Evolutionary conservation across 2,329 filamentous ascomycete genomes (phyloP).

Genomic region (Trichoderma endophyticum): DNA sequence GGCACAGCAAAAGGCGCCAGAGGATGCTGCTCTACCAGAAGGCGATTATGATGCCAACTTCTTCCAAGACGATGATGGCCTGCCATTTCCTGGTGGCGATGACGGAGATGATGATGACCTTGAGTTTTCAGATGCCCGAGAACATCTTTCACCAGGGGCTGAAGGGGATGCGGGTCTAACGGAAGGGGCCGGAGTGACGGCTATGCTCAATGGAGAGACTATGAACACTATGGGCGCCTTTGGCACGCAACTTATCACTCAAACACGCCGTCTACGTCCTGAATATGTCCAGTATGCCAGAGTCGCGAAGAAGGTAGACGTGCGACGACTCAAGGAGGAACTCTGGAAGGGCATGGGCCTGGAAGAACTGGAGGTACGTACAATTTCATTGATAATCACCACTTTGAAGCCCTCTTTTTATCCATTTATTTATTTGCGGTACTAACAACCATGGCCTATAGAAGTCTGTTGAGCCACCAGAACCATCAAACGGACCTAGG

Average conservation of each 20-base stretch:
- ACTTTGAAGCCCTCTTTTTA: not conserved
- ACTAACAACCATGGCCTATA: not conserved
- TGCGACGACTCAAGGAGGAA: constrained; percentile 65
- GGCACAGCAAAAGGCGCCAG: constrained; percentile 68
- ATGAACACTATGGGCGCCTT: constrained; percentile 49
- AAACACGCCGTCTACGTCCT: constrained; percentile 59
- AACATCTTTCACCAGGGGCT: constrained; percentile 69
- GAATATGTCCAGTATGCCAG: constrained; percentile 70
- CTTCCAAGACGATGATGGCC: constrained; percentile 85
- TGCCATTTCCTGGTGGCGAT: constrained; percentile 62
- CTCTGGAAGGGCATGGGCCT: constrained; percentile 65
- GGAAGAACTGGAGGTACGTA: constrained; percentile 50
- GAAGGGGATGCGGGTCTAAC: constrained; percentile 49
- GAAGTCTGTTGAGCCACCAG: constrained; percentile 17
- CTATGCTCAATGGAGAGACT: constrained; percentile 50
- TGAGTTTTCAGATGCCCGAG: constrained; percentile 76
- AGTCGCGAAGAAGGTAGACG: constrained; percentile 69
- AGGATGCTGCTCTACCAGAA: constrained; percentile 56
- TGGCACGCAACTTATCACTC: constrained; percentile 65
- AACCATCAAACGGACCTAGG: constrained; percentile 28
- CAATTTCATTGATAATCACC: not conserved
- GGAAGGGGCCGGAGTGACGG: constrained; percentile 48
- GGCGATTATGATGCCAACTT: constrained; percentile 97
- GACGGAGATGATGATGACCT: constrained; percentile 65
- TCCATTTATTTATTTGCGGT: not conserved